Evolutionary conservation across 768 basidiomycete genomes (phyloP).

Genomic region (Pisolithus microcarpus): DNA sequence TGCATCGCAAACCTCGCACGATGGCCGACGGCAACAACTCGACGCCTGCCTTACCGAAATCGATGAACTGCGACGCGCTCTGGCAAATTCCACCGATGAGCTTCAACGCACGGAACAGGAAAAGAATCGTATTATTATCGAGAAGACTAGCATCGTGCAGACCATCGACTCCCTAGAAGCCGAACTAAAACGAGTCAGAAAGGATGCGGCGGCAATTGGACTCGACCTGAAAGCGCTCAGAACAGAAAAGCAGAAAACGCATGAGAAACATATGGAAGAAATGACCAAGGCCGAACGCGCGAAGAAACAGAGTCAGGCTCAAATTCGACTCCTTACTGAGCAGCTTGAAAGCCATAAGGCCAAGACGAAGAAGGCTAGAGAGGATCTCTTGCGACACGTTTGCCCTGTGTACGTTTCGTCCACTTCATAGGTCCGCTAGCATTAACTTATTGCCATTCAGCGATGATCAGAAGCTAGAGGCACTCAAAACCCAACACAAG

Average conservation of each 20-base stretch:
- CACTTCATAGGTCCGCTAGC: neutral
- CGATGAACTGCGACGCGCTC: conserved; percentile 63
- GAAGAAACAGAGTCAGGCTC: conserved; percentile 60
- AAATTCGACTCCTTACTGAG: conserved; percentile 60
- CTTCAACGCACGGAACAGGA: conserved; percentile 60
- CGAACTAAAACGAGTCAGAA: conserved; percentile 67
- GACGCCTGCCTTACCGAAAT: conserved; percentile 68
- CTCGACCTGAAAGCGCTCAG: conserved; percentile 65
- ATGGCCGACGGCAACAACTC: conserved; percentile 65
- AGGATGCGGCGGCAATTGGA: conserved; percentile 73
- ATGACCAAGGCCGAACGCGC: conserved; percentile 48
- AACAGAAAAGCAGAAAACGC: conserved; percentile 58
- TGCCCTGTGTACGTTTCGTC: conserved; percentile 47
- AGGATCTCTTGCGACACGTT: conserved; percentile 47
- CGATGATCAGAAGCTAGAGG: conserved; percentile 46
- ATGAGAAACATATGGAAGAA: conserved; percentile 51
- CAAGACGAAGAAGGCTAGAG: conserved; percentile 32
- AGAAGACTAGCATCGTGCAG: conserved; percentile 58
- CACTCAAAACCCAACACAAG: conserved; percentile 62
- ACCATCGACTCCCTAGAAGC: conserved; percentile 64
- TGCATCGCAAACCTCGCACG: conserved; percentile 57
- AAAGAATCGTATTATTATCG: conserved; percentile 51
- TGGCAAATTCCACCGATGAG: conserved; percentile 53
- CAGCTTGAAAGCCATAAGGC: conserved; percentile 52
- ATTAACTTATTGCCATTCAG: conserved; percentile 24